Evolutionary conservation across 2,329 filamentous ascomycete species (phyloP).

Genomic region (Stagonosporopsis vannaccii): DNA sequence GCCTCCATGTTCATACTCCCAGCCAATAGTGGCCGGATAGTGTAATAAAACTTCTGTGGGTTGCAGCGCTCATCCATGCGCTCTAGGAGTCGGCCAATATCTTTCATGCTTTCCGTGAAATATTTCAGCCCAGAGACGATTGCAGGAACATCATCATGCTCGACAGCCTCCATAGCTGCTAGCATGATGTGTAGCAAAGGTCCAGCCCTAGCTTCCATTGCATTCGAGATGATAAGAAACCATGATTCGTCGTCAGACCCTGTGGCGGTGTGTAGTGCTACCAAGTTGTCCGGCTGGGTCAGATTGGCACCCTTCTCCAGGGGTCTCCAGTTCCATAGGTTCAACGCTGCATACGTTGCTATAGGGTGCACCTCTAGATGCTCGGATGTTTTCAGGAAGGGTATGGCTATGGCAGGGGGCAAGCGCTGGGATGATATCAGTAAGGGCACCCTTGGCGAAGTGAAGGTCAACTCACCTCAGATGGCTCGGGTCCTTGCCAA

Average conservation of each 20-base stretch:
- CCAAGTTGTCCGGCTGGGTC: slow-evolving; percentile 40
- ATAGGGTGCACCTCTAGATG: slow-evolving; percentile 45
- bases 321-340: slow-evolving; percentile 46
- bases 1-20: slow-evolving; percentile 63
- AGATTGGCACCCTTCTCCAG: slow-evolving; percentile 29
- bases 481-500: slow-evolving; percentile 75
- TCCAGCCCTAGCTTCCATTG: slow-evolving; percentile 61
- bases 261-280: slow-evolving; percentile 40
- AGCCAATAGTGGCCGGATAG: slow-evolving; percentile 60
- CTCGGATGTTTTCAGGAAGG: slow-evolving; percentile 38
- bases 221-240: slow-evolving; percentile 62
- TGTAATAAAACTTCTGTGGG: slow-evolving; percentile 60
- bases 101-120: slow-evolving; percentile 52
- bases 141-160: slow-evolving; percentile 44
- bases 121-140: slow-evolving; percentile 52
- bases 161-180: slow-evolving; percentile 56
- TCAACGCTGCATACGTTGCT: slow-evolving; percentile 45
- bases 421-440: slow-evolving; percentile 33
- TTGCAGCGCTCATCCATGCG: slow-evolving; percentile 61
- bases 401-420: slow-evolving; percentile 40
- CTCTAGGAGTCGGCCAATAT: slow-evolving; percentile 52
- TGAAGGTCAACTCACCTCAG: slow-evolving; percentile 62
- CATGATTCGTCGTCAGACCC: slow-evolving; percentile 47
- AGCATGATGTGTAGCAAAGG: slow-evolving; percentile 56
- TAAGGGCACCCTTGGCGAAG: neutral